Evolutionary conservation across 2,329 filamentous ascomycete genomes (phyloP).

Genomic region (Myriosclerotinia scirpicola): DNA sequence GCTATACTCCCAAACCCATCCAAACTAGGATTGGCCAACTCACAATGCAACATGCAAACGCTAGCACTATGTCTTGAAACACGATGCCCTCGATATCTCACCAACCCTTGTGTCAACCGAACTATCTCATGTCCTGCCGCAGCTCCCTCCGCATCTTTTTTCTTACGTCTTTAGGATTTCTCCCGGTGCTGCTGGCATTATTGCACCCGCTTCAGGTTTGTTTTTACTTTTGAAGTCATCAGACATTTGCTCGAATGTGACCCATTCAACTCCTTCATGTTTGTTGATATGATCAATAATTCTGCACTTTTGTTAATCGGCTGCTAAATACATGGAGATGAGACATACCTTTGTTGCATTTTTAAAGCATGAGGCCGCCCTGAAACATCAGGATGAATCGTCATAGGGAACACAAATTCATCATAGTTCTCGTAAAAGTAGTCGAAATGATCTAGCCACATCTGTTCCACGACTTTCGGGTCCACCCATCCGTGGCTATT

Average conservation of each 20-base stretch:
- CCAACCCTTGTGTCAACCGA: background rate
- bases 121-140: background rate
- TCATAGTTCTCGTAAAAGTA: slow-evolving; percentile 78
- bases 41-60: no score
- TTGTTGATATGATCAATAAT: slow-evolving; percentile 69
- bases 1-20: background rate
- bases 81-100: background rate
- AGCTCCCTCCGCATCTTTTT: background rate
- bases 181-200: slow-evolving; percentile 58
- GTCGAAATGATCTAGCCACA: slow-evolving; percentile 57
- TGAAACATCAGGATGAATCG: slow-evolving; percentile 72
- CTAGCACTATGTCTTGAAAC: background rate
- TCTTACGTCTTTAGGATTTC: slow-evolving; percentile 46
- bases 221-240: slow-evolving; percentile 72
- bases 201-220: slow-evolving; percentile 54
- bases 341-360: slow-evolving; percentile 65
- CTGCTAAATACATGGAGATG: background rate
- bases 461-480: slow-evolving; percentile 50
- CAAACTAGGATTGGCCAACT: background rate
- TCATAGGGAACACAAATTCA: slow-evolving; percentile 75
- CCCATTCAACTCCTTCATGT: slow-evolving; percentile 61
- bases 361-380: slow-evolving; percentile 70
- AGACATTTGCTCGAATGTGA: slow-evolving; percentile 69
- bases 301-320: slow-evolving; percentile 42
- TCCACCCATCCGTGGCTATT: slow-evolving; percentile 62